phyloP scores from a whole-genome alignment of 306 rosid species.

The Trifolium subterraneum region DNA sequence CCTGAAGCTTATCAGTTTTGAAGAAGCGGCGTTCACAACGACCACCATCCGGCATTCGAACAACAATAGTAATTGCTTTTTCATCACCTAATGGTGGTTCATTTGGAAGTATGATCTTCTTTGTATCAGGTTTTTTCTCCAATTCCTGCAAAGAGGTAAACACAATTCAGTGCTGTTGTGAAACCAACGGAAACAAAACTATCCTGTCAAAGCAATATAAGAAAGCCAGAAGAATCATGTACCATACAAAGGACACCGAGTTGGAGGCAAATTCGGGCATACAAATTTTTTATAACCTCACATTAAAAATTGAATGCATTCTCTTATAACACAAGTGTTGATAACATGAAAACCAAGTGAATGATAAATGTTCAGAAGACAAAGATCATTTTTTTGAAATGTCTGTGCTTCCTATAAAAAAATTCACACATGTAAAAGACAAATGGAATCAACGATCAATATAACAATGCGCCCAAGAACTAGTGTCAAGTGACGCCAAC shows the following conservation, averaged over 20 bases:
- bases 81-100: slow-evolving; percentile 70
- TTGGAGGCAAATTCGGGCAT: not conserved
- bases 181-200: slow-evolving; percentile 17
- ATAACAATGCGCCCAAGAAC: not conserved
- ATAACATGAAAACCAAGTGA: slow-evolving; percentile 5
- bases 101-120: slow-evolving; percentile 55
- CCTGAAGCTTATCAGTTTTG: slow-evolving; percentile 84
- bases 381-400: not conserved
- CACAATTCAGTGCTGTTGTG: slow-evolving; percentile 24
- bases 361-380: not conserved
- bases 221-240: slow-evolving; percentile 1
- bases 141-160: slow-evolving; percentile 50
- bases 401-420: not conserved
- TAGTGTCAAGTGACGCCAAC: not conserved
- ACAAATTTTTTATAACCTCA: not conserved
- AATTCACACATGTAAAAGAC: not conserved
- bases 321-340: not conserved
- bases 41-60: slow-evolving; percentile 82
- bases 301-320: not conserved
- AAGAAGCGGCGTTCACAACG: slow-evolving; percentile 70
- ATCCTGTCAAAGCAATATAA: slow-evolving; percentile 5
- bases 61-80: slow-evolving; percentile 67
- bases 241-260: not conserved
- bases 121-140: slow-evolving; percentile 46
- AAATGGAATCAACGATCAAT: slow-evolving; percentile 1